Conservation (phyloP, 2,329 filamentous ascomycete species). For the Ilyonectria mors-panacis region DNA sequence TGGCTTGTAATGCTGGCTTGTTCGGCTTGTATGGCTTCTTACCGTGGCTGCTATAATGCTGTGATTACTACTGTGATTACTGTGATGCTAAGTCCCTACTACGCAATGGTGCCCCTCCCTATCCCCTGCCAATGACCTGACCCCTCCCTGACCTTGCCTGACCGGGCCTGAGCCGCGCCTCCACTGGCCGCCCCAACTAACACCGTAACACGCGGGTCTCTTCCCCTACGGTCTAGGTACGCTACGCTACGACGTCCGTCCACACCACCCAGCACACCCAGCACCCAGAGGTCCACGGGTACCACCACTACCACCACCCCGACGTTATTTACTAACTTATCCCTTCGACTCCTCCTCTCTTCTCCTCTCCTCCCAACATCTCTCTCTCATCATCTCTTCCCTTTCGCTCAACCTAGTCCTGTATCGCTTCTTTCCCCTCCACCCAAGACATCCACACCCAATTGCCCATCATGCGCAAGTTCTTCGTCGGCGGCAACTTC, state of each 20-base stretch:
- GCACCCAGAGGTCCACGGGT: too few relatives aligned
- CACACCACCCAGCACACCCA: background rate
- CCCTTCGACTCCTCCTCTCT: background rate
- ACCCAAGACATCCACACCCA: conserved; percentile 26
- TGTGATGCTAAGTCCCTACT: background rate
- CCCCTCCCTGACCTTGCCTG: conserved; percentile 4
- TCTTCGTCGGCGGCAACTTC: conserved; percentile 99
- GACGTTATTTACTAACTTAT: conserved; percentile 9
- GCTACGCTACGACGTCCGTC: background rate
- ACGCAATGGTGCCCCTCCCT: background rate
- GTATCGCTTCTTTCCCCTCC: conserved; percentile 13
- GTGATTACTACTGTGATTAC: background rate
- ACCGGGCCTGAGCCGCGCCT: conserved; percentile 17
- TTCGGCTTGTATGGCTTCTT: too few relatives aligned
- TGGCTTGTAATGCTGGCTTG: background rate
- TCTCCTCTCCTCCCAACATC: background rate
- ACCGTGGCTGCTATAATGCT: background rate
- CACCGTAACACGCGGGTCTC: background rate
- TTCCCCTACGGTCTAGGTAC: background rate
- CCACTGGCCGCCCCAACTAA: conserved; percentile 3
- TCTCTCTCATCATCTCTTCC: conserved; percentile 2
- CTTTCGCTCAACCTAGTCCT: background rate
- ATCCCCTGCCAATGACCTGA: conserved; percentile 18
- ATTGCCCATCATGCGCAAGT: conserved; percentile 86
- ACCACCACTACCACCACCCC: background rate